Evolutionary conservation across 2,329 filamentous ascomycete species (phyloP), one percentile per base, ranked within the genome.

Genomic region (Colletotrichum echinochloae): DNA sequence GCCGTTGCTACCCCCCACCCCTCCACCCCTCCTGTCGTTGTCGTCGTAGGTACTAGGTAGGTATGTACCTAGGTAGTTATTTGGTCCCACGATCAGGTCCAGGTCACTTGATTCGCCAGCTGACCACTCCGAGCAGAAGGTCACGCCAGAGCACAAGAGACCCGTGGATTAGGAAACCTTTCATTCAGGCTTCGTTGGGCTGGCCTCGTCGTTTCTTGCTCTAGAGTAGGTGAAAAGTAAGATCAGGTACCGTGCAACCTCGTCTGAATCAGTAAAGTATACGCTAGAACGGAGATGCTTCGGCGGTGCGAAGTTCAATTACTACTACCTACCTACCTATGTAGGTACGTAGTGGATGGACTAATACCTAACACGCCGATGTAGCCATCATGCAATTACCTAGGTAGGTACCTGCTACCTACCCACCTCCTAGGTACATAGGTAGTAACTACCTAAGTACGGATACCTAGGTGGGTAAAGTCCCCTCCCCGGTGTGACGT

Each of bases 401-500:
- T 44, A 39, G 37, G 37, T 5, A 39, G 11, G 14, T 39, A 44
- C 18, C 20, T 44, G 6, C 39, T 8, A n/a, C 30, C 39, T 41
- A 41, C 39, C 39, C 39, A 44, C 41, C 20, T 44, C 41, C 41
- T 7, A n/a, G 41, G 18, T n/a, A 44, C 9, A 9, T 12, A 23
- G 39, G 39, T 41, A 41, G 39, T n/a, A n/a, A n/a, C n/a, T n/a
- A n/a, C n/a, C n/a, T n/a, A n/a, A n/a, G n/a, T n/a, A n/a, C n/a
- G n/a, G n/a, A n/a, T n/a, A n/a, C n/a, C n/a, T n/a, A n/a, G n/a
- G n/a, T 16, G 5, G 5, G 44, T 11, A n/a, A 49, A 20, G 30
- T 60, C 33, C n/a, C 33, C 48, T 44, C 49, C 35, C 48, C 35
- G 48, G 60, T 68, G 64, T 71, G 68, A 71, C 67, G 67, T 70